Evolutionary conservation across 768 basidiomycete species (phyloP), one percentile per base, ranked within the genome.

Genomic region (Termitomyces sp.): DNA sequence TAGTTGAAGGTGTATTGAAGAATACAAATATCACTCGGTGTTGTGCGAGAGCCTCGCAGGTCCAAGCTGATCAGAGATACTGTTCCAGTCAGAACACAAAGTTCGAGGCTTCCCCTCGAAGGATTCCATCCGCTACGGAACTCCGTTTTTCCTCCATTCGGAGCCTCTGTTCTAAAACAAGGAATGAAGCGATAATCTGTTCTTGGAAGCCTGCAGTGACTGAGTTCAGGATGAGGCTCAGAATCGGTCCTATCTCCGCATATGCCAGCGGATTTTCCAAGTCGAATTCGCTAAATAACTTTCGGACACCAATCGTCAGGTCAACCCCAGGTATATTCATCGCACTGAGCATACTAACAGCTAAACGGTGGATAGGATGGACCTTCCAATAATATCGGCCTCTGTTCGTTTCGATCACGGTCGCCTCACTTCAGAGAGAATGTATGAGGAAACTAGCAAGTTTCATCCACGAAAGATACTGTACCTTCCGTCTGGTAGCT

Each of bases 401-500:
- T 37, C 34, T 49, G 21, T 16, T 49, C 34, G 48, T 49, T 37
- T 49, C 48, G 5, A 49, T 49, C 34, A 49, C 25, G 8, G 23
- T 37, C 23, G 16, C 34, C 17, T 34, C 34, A 49, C 48, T 49
- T 12, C n/a, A n/a, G n/a, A n/a, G n/a, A n/a, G n/a, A n/a, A n/a
- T n/a, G n/a, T n/a, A n/a, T n/a, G n/a, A n/a, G n/a, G n/a, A 23
- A 16, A 43, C 51, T 53, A 23, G 32, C n/a, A 3, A 48, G n/a
- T 23, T 25, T 14, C 9, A 40, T 35, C 14, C 16, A 34, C 11
- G 21, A 23, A 17, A 48, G 10, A 40, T 12, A 38, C 2, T 10
- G 23, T 44, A 56, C 58, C 60, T 58, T 53, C 65, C 63, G 29
- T 63, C 62, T 12, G 54, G 29, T 6, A 53, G 7, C n/a, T 59